phyloP scores from a whole-genome alignment of 495 filamentous ascomycete genomes.

The Sphaerosporella brunnea region DNA sequence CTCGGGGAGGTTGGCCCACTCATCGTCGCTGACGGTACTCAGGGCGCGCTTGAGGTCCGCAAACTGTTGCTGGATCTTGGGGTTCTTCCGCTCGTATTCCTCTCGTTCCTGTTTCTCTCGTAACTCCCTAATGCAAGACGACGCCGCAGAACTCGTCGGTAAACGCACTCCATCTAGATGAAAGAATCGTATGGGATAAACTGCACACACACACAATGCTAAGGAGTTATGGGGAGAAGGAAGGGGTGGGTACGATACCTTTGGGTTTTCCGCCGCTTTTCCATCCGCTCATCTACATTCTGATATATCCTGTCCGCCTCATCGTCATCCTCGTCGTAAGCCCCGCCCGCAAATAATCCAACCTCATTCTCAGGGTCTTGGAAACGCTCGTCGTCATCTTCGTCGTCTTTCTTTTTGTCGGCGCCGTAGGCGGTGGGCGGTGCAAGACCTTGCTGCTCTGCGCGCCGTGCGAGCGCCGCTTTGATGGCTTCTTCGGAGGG shows the following conservation, averaged over 20 bases:
- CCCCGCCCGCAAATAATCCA: slow-evolving; percentile 80
- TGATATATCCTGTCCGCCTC: slow-evolving; percentile 92
- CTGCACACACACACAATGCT: neutral
- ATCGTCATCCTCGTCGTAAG: slow-evolving; percentile 91
- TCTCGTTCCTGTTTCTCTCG: slow-evolving; percentile 79
- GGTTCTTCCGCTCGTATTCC: slow-evolving; percentile 90
- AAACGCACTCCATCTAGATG: slow-evolving; percentile 61
- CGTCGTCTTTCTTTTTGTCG: slow-evolving; percentile 62
- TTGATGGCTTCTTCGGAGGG: slow-evolving; percentile 97
- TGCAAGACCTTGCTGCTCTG: slow-evolving; percentile 65
- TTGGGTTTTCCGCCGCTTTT: slow-evolving; percentile 61
- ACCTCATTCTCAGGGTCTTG: slow-evolving; percentile 96
- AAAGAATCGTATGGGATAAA: slow-evolving; percentile 24
- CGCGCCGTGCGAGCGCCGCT: slow-evolving; percentile 81
- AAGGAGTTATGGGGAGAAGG: neutral
- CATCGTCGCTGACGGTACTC: slow-evolving; percentile 75
- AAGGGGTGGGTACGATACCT: slow-evolving; percentile 51
- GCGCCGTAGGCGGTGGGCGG: slow-evolving; percentile 63
- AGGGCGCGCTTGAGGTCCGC: slow-evolving; percentile 85
- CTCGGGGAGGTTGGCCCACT: slow-evolving; percentile 90
- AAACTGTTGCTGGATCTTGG: slow-evolving; percentile 97
- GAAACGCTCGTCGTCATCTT: slow-evolving; percentile 70
- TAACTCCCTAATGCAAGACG: slow-evolving; percentile 60
- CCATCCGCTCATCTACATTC: slow-evolving; percentile 93
- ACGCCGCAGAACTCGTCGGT: slow-evolving; percentile 47